Conservation (phyloP, 768 basidiomycete species). For the Amyloporia xantha region DNA sequence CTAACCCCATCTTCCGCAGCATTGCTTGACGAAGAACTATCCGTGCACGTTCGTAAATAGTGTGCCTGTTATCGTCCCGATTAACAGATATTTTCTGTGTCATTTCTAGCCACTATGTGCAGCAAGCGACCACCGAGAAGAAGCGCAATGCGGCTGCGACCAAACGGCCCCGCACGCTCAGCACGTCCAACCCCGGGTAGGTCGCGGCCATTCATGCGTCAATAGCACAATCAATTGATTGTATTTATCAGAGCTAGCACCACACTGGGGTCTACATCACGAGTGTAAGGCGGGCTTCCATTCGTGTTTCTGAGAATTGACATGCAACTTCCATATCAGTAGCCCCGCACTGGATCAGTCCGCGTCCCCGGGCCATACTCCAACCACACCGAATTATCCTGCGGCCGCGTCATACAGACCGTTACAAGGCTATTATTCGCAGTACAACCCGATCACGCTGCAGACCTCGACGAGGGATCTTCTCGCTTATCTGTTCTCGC, state of each 20-base stretch:
- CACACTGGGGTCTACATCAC: not conserved
- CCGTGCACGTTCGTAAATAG: slow-evolving; percentile 68
- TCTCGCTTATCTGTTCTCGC: slow-evolving; percentile 67
- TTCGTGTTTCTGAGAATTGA: too few species aligned
- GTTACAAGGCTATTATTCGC: slow-evolving; percentile 19
- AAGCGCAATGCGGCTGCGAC: slow-evolving; percentile 53
- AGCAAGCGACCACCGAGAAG: slow-evolving; percentile 81
- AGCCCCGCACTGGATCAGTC: slow-evolving; percentile 1
- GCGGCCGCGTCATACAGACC: slow-evolving; percentile 20
- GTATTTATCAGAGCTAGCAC: not conserved
- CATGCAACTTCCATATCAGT: not conserved
- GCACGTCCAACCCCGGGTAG: slow-evolving; percentile 16
- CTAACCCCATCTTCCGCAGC: slow-evolving; percentile 36
- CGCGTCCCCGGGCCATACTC: slow-evolving; percentile 5
- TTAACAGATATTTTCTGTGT: too few species aligned
- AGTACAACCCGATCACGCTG: slow-evolving; percentile 43
- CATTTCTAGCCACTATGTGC: slow-evolving; percentile 59
- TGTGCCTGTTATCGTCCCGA: slow-evolving; percentile 5
- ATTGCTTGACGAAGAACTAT: slow-evolving; percentile 82
- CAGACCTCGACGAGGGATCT: slow-evolving; percentile 61
- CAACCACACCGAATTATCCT: slow-evolving; percentile 21
- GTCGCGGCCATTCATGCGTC: not conserved
- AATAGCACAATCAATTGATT: not conserved
- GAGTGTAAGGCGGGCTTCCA: not conserved
- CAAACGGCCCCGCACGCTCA: slow-evolving; percentile 61